Base-by-base conservation (phyloP, 139 green algal genomes). In the Desmodesmus armatus region DNA sequence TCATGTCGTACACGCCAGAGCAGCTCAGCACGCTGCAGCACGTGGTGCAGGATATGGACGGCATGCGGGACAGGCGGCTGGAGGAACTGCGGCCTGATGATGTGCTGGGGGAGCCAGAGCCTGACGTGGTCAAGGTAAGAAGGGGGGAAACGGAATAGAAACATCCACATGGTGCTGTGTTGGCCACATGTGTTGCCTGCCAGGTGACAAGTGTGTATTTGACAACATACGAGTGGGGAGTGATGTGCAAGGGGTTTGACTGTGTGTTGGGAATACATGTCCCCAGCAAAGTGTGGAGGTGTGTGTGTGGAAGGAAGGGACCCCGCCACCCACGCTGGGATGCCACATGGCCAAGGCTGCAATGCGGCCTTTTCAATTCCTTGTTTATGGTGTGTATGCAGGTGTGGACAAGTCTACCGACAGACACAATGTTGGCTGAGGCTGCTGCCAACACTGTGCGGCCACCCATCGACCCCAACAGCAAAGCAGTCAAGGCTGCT, bases 11-110 rank as follows among this genome's bases (percentile, higher is more conserved):
- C 44, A 82, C 75, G 5, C 75, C 75, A 13, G 75, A 82, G 75
- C 75, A 82, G 75, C 75, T 82, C 11, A 53, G 53, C 33, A 82
- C 75, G 5, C 35, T 82, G 51, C 43, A 62, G 4, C 75, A 82
- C 0, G 75, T 82, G 13, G 71, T 82, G n/a, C 53, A 82, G 35
- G 75, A 82, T n/a, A 82, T 82, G 75, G 75, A 82, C 27, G 31
- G 40, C 21, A 82, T 82, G 11, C 51, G 53, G 35, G 53, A 82
- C 19, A 65, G 39, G 53, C 33, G 44, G 53, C 44, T 71, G 33
- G 53, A 33, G 17, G 53, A 62, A 53, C 39, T 82, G 35, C 29
- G 43, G 31, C 75, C 75, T 35, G 75, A 82, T 70, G 75, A 82
- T 13, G 75, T 82, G 75, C 75, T 82, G 25, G 75, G 75, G 23